phyloP scores from a whole-genome alignment of 768 basidiomycete genomes.

The Cystobasidiopsis lactophilus region DNA sequence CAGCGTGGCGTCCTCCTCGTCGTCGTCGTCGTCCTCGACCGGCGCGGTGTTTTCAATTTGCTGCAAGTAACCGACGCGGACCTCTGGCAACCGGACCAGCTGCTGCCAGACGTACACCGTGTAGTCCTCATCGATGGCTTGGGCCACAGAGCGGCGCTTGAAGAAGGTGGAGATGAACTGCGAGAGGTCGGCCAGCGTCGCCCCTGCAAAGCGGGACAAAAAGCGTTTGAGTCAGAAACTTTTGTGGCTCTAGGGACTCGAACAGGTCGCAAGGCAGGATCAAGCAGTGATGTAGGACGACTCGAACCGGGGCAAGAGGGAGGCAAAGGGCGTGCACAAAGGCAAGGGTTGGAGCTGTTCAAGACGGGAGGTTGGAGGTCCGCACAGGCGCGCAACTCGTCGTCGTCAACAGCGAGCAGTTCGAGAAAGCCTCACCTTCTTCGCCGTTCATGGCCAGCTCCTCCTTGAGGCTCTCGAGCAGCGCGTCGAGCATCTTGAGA shows the following conservation, averaged over 20 bases:
- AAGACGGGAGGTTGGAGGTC: too few species aligned
- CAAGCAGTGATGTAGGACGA: neutral
- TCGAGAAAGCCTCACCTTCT: constrained; percentile 65
- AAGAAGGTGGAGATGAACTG: neutral
- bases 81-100: constrained; percentile 48
- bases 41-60: constrained; percentile 35
- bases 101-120: constrained; percentile 63
- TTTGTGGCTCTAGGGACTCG: neutral
- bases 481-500: constrained; percentile 41
- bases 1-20: neutral
- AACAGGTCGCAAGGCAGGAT: neutral
- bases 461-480: constrained; percentile 59
- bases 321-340: too few species aligned
- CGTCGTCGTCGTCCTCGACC: neutral
- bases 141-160: constrained; percentile 19
- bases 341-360: too few species aligned
- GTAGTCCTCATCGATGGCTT: constrained; percentile 51
- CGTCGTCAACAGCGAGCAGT: too few species aligned
- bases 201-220: neutral
- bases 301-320: too few species aligned
- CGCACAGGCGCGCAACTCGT: too few species aligned
- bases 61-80: constrained; percentile 43
- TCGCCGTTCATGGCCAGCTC: constrained; percentile 81
- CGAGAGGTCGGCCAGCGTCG: neutral
- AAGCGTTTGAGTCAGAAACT: neutral